Evolutionary conservation across 164 flowering plant species (phyloP).

Genomic region (Tinospora cordifolia): DNA sequence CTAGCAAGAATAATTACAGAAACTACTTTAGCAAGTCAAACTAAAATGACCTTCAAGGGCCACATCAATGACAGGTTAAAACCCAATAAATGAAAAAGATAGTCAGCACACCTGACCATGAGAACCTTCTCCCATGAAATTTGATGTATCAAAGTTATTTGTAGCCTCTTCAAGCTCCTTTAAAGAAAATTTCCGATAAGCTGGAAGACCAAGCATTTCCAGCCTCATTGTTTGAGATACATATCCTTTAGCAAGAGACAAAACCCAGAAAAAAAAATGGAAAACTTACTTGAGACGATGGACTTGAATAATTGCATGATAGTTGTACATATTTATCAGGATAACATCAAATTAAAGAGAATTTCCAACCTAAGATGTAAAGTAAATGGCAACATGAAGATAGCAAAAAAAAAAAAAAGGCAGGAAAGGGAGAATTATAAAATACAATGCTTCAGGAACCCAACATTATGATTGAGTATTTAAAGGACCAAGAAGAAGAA

Average conservation of each 20-base stretch:
- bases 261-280: neutral
- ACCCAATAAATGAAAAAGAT: neutral
- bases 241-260: slow-evolving; percentile 42
- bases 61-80: neutral
- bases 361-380: too few relatives aligned
- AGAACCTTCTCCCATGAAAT: slow-evolving; percentile 76
- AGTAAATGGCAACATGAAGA: too few relatives aligned
- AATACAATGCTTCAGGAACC: too few relatives aligned
- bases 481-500: too few relatives aligned
- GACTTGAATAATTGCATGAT: too few relatives aligned
- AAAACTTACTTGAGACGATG: neutral
- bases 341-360: too few relatives aligned
- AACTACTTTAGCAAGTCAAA: neutral
- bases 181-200: slow-evolving; percentile 63
- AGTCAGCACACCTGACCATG: slow-evolving; percentile 55
- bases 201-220: slow-evolving; percentile 69
- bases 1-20: neutral
- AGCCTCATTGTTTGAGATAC: slow-evolving; percentile 62
- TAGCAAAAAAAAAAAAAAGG: too few relatives aligned
- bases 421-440: too few relatives aligned
- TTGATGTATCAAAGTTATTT: slow-evolving; percentile 52
- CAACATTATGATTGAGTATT: too few relatives aligned
- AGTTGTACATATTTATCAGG: too few relatives aligned
- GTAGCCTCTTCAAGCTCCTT: slow-evolving; percentile 85
- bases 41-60: neutral